Base-by-base conservation (phyloP, 306 rosid species). In the Prunus campanulata region DNA sequence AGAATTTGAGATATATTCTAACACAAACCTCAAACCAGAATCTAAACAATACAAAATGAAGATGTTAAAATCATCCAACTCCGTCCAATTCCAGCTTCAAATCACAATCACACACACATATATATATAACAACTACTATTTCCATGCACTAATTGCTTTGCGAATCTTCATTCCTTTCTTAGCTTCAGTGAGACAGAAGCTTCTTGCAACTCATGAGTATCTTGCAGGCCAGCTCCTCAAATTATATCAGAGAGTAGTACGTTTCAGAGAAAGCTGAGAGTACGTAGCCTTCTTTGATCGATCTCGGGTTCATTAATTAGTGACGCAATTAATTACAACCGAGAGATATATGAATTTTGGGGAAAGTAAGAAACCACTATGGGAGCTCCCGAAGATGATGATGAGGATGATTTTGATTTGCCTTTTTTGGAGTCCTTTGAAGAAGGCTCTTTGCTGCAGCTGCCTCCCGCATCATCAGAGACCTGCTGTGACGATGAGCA, bases 311-410 rank as follows among this genome's bases (percentile, higher is more conserved):
- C 44, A 39, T 39, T 39, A 39, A 0, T 39, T 39, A 39, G 8
- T 39, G 44, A 39, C 44, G 44, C 8, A 39, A 39, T 39, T 39
- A 39, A 39, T 68, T 52, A 73, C 51, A 52, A 14, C 46, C 76
- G 55, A 66, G 76, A 78, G 32, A 70, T 14, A 19, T 14, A 14
- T 30, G 76, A 70, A 25, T 78, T 78, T 3, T 60, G 42, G 20
- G 81, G 66, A 30, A 78, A 78, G 71, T 61, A 7, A 52, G 76
- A 49, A 5, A 70, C 70, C 14, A 78, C 42, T 25, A 70, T 30
- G n/a, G 77, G 76, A 61, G 76, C 81, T 61, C n/a, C 56, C 5
- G 55, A 59, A 14, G 50, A 69, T 3, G 70, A 46, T 19, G 66
- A 35, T 11, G 22, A 59, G 10, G 64, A 64, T 19, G 74, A 71